phyloP scores from a whole-genome alignment of 176 grass and related monocot species.

The Saccharum officinarum region DNA sequence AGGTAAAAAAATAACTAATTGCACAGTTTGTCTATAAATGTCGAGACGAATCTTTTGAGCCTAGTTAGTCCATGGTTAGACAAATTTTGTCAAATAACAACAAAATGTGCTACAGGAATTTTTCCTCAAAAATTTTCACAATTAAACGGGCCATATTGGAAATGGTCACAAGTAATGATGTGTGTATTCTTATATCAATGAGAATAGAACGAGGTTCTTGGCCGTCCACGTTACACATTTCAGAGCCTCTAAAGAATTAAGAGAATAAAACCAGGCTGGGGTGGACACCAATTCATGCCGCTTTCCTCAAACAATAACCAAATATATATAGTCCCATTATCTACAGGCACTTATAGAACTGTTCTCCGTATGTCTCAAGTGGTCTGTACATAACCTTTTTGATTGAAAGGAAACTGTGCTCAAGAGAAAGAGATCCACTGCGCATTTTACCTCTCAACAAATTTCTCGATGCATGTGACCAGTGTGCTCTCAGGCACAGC shows the following conservation, averaged over 20 bases:
- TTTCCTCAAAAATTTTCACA: too few relatives aligned
- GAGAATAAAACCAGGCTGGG: neutral
- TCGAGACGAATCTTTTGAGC: too few relatives aligned
- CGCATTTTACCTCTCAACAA: constrained; percentile 40
- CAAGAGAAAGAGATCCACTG: neutral
- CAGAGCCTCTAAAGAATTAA: constrained; percentile 6
- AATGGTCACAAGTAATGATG: neutral
- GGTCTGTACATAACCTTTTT: neutral
- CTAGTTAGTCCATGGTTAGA: too few relatives aligned
- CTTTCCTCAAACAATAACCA: neutral
- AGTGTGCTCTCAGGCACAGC: constrained; percentile 73
- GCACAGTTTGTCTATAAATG: too few relatives aligned
- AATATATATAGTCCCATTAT: neutral
- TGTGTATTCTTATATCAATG: neutral
- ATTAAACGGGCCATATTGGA: too few relatives aligned
- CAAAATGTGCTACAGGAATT: too few relatives aligned
- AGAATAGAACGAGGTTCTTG: neutral
- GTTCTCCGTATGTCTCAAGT: neutral
- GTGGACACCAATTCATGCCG: neutral
- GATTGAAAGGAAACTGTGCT: neutral
- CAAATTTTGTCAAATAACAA: too few relatives aligned
- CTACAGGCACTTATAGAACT: neutral
- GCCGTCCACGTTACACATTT: constrained; percentile 7
- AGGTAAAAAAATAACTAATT: too few relatives aligned
- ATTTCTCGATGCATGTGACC: constrained; percentile 62